Evolutionary conservation across 192 early-diverging fungal species (phyloP), one percentile per base, ranked within the genome.

Genomic region (Obelidium mucronatum): DNA sequence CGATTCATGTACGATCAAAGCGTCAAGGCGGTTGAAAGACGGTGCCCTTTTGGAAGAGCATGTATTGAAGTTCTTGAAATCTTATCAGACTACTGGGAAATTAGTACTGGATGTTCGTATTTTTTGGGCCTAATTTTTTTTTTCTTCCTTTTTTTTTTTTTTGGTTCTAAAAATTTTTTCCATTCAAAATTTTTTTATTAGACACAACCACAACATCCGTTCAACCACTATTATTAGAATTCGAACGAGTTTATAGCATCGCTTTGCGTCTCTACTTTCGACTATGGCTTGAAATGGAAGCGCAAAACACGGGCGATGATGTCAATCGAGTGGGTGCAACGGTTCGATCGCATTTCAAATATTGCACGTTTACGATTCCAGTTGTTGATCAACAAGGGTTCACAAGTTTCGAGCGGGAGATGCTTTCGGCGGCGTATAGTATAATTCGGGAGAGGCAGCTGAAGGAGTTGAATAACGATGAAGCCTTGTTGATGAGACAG

Each of bases 391-490:
- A 53, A 64, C 24, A 75, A 81, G 37, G 64, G 39, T 59, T 60
- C 55, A 44, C 17, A 48, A 15, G 17, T 35, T 93, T 93, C 64
- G 85, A 88, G 37, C 82, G 77, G 3, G 83, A 85, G 42, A 91
- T 93, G 89, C 51, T 91, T 17, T 79, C 84, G 2, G 85, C 84
- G 33, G 84, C 91, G 51, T 91, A 90, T 54, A 74, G 82, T 62
- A 76, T 86, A 5, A 89, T 93, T 48, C 76, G 89, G 24, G 89
- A 93, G 74, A 67, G 91, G 58, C 81, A 90, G 72, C 73, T 92
- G 34, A 91, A 89, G 60, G 90, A 91, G 67, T 71, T 92, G 17
- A 92, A 92, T 72, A 82, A 86, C 56, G 91, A 89, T 36, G 90
- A 92, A 70, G 91, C 84, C 59, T 70, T 92, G 56, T 67, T 92